phyloP scores from a whole-genome alignment of 805 yeast species.

The Metschnikowia chrysomelidarum region DNA sequence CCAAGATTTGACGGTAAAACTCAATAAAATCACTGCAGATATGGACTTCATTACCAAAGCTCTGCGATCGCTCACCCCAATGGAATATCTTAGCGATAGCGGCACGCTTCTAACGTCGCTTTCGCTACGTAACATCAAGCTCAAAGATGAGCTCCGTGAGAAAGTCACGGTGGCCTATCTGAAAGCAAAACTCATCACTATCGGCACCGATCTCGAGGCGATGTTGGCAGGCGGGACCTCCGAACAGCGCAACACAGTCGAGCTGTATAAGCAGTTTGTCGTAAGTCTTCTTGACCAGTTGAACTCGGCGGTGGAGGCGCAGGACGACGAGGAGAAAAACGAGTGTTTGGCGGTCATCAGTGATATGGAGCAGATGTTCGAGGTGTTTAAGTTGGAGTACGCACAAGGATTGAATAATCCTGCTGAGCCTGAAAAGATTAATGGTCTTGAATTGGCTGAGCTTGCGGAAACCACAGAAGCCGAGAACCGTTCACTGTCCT shows the following conservation, averaged over 20 bases:
- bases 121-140: slow-evolving; percentile 43
- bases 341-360: slow-evolving; percentile 66
- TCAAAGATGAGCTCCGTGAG: slow-evolving; percentile 51
- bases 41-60: slow-evolving; percentile 46
- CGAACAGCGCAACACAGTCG: slow-evolving; percentile 29
- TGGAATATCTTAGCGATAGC: slow-evolving; percentile 51
- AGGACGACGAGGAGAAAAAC: slow-evolving; percentile 56
- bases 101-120: slow-evolving; percentile 50
- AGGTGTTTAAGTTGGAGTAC: slow-evolving; percentile 43
- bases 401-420: slow-evolving; percentile 19
- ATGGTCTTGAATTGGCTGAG: background rate
- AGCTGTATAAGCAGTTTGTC: slow-evolving; percentile 57
- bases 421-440: background rate
- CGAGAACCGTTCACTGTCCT: background rate
- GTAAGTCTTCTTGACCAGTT: slow-evolving; percentile 56
- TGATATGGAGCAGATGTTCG: slow-evolving; percentile 75
- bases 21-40: slow-evolving; percentile 43
- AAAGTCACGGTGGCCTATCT: slow-evolving; percentile 58
- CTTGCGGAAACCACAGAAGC: background rate
- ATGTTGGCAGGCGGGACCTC: slow-evolving; percentile 41
- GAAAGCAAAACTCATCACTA: slow-evolving; percentile 61
- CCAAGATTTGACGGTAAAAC: slow-evolving; percentile 42
- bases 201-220: slow-evolving; percentile 59
- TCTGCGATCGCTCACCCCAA: slow-evolving; percentile 40
- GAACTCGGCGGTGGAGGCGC: slow-evolving; percentile 49